Evolutionary conservation across 306 rosid genomes (phyloP).

Genomic region (Pyrus betulifolia): DNA sequence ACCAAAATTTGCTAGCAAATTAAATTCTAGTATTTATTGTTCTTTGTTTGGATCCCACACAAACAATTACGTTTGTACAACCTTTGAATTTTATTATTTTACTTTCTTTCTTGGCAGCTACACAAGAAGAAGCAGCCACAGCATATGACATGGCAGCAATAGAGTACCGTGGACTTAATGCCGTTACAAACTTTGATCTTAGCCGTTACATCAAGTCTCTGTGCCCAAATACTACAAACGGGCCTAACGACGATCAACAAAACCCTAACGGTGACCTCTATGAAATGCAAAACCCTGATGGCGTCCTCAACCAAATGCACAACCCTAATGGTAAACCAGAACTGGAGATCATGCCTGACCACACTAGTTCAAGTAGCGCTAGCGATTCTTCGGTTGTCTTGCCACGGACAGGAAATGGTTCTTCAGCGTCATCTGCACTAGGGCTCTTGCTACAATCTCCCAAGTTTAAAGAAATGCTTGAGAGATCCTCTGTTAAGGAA

Average conservation of each 20-base stretch:
- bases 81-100: not conserved
- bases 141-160: constrained; percentile 95
- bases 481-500: constrained; percentile 25
- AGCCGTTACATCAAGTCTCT: constrained; percentile 57
- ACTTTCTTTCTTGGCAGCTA: constrained; percentile 36
- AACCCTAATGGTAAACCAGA: constrained; percentile 9
- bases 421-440: constrained; percentile 34
- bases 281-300: not conserved
- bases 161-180: constrained; percentile 80
- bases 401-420: not conserved
- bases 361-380: not conserved
- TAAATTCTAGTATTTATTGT: not conserved
- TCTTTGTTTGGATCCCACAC: not conserved
- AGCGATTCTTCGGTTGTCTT: not conserved
- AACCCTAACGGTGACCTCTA: not conserved
- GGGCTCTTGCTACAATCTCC: constrained; percentile 48
- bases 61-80: not conserved
- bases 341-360: constrained; percentile 12
- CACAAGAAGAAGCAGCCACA: constrained; percentile 93
- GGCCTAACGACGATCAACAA: constrained; percentile 15
- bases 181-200: constrained; percentile 85
- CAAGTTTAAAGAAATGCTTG: constrained; percentile 57
- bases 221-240: constrained; percentile 31
- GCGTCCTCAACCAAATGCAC: no score
- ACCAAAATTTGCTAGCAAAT: constrained; percentile 28